Percentiles rank a stretch among this genome's conserved stretches.
Conservation (phyloP, 2,329 filamentous ascomycete genomes). For the Xylariales sp. region DNA sequence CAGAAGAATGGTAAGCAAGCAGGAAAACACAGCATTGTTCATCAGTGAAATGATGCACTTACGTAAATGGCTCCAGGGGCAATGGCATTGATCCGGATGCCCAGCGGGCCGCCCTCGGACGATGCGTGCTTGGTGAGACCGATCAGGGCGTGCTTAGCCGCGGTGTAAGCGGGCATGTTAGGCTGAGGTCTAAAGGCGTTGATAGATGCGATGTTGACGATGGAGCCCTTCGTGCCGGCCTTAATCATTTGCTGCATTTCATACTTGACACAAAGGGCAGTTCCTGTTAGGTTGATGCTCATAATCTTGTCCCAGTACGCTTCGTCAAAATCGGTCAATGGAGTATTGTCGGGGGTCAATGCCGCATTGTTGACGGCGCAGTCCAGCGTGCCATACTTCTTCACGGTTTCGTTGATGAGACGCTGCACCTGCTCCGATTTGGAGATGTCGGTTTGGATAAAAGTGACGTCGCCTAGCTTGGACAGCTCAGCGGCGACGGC, state of each 20-base stretch:
- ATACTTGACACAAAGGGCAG: conserved; percentile 32
- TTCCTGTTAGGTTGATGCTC: conserved; percentile 33
- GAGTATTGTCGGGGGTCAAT: conserved; percentile 17
- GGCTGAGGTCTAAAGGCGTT: conserved; percentile 29
- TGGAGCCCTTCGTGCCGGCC: conserved; percentile 21
- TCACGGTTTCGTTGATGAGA: conserved; percentile 23
- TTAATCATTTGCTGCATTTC: conserved; percentile 35
- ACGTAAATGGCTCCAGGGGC: conserved; percentile 17
- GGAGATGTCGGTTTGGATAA: conserved; percentile 20
- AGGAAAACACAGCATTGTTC: background rate
- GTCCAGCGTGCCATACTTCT: conserved; percentile 31
- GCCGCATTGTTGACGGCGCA: conserved; percentile 37
- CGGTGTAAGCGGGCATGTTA: conserved; percentile 34
- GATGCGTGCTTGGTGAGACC: conserved; percentile 36
- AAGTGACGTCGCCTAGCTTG: conserved; percentile 14
- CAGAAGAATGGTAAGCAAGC: background rate
- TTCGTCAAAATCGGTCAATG: conserved; percentile 27
- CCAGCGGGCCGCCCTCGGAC: conserved; percentile 23
- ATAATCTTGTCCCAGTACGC: conserved; percentile 30
- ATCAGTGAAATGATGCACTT: conserved; percentile 1
- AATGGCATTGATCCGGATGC: conserved; percentile 31
- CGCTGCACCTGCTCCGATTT: conserved; percentile 11
- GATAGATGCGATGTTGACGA: conserved; percentile 37
- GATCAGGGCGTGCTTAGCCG: conserved; percentile 36
- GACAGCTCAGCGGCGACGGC: conserved; percentile 10